These are phyloP conservation scores for Chalciporus chontae DNA, from an alignment of 768 basidiomycete genomes.

Conservation along the genomic window DNA sequence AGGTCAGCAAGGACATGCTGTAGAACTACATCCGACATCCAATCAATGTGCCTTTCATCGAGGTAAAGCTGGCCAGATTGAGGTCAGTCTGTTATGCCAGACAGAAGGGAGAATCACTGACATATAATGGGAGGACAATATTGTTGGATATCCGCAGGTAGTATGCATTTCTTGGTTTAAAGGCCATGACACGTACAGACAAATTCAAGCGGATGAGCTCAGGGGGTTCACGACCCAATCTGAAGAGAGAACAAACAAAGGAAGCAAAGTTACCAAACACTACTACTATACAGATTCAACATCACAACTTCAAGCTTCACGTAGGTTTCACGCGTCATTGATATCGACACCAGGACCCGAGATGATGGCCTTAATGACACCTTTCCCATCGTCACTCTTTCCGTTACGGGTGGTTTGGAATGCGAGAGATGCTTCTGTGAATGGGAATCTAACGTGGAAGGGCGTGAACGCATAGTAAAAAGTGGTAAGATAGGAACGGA, in stretches of 20 bases:
- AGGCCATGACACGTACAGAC: slow-evolving; percentile 49
- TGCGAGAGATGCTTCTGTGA: slow-evolving; percentile 72
- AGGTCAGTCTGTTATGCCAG: slow-evolving; percentile 5
- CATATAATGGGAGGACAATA: slow-evolving; percentile 76
- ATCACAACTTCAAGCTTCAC: too few species aligned
- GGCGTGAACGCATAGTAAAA: too few species aligned
- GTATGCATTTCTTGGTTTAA: slow-evolving; percentile 70
- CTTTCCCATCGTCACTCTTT: slow-evolving; percentile 82
- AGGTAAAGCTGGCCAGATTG: slow-evolving; percentile 61
- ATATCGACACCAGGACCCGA: slow-evolving; percentile 67
- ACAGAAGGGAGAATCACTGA: slow-evolving; percentile 28
- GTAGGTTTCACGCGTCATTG: slow-evolving; percentile 33
- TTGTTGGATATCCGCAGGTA: slow-evolving; percentile 79
- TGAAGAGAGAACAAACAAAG: too few species aligned
- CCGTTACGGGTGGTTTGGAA: slow-evolving; percentile 80
- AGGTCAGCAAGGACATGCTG: slow-evolving; percentile 81
- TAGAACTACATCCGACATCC: slow-evolving; percentile 85
- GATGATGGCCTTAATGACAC: slow-evolving; percentile 87
- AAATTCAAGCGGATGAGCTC: background rate
- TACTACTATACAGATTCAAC: background rate
- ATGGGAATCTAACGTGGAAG: slow-evolving; percentile 51
- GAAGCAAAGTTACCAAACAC: too few species aligned
- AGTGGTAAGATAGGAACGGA: slow-evolving; percentile 29
- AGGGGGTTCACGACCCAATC: too few species aligned
- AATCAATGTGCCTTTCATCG: slow-evolving; percentile 81